These are phyloP conservation scores for Penicillium janthinellum DNA, from an alignment of 2,329 filamentous ascomycete genomes.

Conservation along the genomic window DNA sequence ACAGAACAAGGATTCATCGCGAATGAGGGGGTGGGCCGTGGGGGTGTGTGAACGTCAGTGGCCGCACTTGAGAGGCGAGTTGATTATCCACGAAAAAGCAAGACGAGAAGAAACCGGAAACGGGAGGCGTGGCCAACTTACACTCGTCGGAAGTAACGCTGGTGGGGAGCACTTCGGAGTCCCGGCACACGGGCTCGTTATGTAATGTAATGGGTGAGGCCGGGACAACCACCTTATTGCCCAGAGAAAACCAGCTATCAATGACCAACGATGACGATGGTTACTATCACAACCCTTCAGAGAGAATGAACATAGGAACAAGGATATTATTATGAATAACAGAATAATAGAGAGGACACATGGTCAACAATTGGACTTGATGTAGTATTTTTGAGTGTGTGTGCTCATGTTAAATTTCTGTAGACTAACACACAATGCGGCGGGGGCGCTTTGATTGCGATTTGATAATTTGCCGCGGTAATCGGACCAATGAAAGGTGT, in stretches of 20 bases:
- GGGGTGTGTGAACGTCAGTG: neutral
- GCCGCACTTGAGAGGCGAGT: neutral
- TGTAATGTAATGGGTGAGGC: slow-evolving; percentile 1
- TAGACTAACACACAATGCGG: no score
- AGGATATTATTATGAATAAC: no score
- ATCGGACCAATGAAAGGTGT: neutral
- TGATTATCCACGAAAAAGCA: slow-evolving; percentile 2
- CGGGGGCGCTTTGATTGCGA: neutral
- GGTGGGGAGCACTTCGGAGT: neutral
- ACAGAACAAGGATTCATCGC: neutral
- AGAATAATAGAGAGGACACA: no score
- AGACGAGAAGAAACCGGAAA: slow-evolving; percentile 15
- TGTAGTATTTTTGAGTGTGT: no score
- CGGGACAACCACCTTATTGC: neutral
- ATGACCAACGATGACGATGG: neutral
- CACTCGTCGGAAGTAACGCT: neutral
- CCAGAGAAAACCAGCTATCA: neutral
- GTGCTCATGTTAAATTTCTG: no score
- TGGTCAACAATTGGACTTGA: no score
- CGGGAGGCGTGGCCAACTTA: slow-evolving; percentile 3
- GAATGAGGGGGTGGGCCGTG: neutral
- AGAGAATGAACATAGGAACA: no score
- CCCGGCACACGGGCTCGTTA: neutral
- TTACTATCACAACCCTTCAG: no score
- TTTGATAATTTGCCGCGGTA: neutral